A percentile compares a stretch with the other conserved stretches of the same genome.
These are phyloP conservation scores for Cruciata laevipes DNA, from an alignment of 257 asterid genomes.

Conservation along the genomic window DNA sequence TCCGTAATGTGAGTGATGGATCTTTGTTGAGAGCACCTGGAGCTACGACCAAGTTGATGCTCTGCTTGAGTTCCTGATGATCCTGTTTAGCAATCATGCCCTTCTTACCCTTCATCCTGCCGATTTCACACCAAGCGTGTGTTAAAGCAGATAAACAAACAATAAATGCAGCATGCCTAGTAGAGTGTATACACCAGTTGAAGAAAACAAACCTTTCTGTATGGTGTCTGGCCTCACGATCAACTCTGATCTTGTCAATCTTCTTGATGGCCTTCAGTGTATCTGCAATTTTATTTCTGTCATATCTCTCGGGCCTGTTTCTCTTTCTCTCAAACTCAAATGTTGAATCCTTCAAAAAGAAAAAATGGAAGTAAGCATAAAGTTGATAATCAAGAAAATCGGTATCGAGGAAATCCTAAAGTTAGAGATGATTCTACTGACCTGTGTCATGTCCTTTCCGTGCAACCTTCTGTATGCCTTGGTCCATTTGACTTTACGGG, in stretches of 20 bases:
- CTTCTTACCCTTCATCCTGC: conserved; percentile 68
- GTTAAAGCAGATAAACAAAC: not conserved
- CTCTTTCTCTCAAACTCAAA: conserved; percentile 90
- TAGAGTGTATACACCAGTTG: not conserved
- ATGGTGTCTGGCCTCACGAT: conserved; percentile 53
- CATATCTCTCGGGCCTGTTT: conserved; percentile 82
- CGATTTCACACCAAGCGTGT: conserved; percentile 13
- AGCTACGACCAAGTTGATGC: conserved; percentile 58
- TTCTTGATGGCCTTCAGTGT: conserved; percentile 75
- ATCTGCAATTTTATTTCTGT: conserved; percentile 59
- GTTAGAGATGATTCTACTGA: conserved; percentile 12
- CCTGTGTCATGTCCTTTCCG: conserved; percentile 97
- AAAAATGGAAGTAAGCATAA: not conserved
- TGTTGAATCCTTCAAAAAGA: conserved; percentile 58
- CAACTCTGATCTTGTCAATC: conserved; percentile 67
- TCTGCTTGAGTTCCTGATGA: conserved; percentile 39
- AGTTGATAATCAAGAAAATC: not conserved
- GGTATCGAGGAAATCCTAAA: not conserved
- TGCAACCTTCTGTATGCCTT: conserved; percentile 80
- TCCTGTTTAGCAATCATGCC: conserved; percentile 37
- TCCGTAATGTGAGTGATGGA: conserved; percentile 40
- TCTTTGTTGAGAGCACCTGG: conserved; percentile 38
- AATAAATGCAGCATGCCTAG: not conserved
- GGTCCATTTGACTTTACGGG: conserved; percentile 90
- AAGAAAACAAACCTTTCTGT: conserved; percentile 39